Conservation (phyloP, 192 early-diverging fungal genomes). For the Rhizophlyctis rosea region DNA sequence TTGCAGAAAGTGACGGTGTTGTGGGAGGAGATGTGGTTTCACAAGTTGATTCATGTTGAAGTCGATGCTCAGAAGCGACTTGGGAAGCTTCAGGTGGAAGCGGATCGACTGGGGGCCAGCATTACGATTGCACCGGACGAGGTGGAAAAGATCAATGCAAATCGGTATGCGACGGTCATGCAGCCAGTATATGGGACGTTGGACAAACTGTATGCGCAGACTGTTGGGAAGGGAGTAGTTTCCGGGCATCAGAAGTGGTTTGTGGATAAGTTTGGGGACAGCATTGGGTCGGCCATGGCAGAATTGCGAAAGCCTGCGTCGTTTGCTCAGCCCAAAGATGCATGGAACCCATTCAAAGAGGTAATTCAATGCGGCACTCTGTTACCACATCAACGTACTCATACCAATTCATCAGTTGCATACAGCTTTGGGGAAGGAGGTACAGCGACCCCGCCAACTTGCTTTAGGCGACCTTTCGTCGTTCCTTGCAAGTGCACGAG, state of each 20-base stretch:
- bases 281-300: conserved; percentile 53
- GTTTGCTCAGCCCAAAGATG: conserved; percentile 43
- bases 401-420: conserved; percentile 43
- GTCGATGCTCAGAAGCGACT: conserved; percentile 54
- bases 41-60: conserved; percentile 59
- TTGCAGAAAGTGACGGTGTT: conserved; percentile 70
- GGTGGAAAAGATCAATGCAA: conserved; percentile 41
- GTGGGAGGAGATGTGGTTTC: conserved; percentile 81
- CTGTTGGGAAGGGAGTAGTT: conserved; percentile 25
- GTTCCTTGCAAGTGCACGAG: conserved; percentile 45
- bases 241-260: conserved; percentile 74
- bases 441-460: conserved; percentile 48
- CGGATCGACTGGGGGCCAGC: conserved; percentile 47
- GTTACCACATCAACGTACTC: background rate
- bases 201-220: conserved; percentile 50
- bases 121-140: conserved; percentile 34
- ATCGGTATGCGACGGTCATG: conserved; percentile 54
- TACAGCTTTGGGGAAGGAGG: conserved; percentile 52
- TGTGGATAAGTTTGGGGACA: conserved; percentile 44
- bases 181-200: conserved; percentile 55
- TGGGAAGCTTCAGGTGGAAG: conserved; percentile 54
- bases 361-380: conserved; percentile 29
- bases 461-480: conserved; percentile 60
- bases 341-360: conserved; percentile 58
- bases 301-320: conserved; percentile 41